Conservation (phyloP, 2,329 filamentous ascomycete genomes). For the Verticillium longisporum region DNA sequence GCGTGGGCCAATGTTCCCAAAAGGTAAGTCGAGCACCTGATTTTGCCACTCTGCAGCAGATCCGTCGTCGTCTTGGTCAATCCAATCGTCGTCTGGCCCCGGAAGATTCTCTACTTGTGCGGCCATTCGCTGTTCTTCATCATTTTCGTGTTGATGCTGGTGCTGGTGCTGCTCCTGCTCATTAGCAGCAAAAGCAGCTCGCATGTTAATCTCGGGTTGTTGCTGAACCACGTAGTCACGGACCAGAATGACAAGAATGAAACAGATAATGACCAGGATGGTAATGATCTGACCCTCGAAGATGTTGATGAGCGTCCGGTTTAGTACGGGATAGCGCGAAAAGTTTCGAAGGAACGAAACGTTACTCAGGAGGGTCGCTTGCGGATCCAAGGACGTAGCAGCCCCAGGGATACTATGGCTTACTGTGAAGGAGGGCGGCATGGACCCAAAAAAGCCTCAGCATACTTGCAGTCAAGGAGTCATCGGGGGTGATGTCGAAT, state of each 20-base stretch:
- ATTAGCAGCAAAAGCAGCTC: constrained; percentile 50
- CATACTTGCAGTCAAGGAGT: constrained; percentile 24
- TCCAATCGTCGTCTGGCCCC: not conserved
- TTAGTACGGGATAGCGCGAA: constrained; percentile 65
- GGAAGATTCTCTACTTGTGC: constrained; percentile 5
- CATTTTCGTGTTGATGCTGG: constrained; percentile 1
- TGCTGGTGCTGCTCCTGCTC: constrained; percentile 1
- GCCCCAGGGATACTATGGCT: not conserved
- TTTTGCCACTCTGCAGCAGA: not conserved
- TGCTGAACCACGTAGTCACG: constrained; percentile 98
- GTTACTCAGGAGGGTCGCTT: constrained; percentile 47
- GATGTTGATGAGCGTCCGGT: constrained; percentile 73
- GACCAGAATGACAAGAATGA: constrained; percentile 95
- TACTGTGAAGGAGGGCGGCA: constrained; percentile 4
- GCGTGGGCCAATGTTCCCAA: not conserved
- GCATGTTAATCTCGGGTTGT: constrained; percentile 85
- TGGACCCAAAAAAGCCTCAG: constrained; percentile 19
- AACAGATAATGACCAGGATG: constrained; percentile 81
- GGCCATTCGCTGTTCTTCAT: constrained; percentile 4
- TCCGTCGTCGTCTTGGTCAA: not conserved
- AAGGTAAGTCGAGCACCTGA: not conserved
- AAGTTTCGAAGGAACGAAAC: constrained; percentile 50
- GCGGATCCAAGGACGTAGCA: constrained; percentile 3
- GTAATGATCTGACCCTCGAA: constrained; percentile 94
- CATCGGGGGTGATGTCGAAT: constrained; percentile 23